Percentiles rank a stretch among this genome's conserved stretches.
phyloP scores from a whole-genome alignment of 129 eudicot genomes.

The Kitagawia praeruptora region DNA sequence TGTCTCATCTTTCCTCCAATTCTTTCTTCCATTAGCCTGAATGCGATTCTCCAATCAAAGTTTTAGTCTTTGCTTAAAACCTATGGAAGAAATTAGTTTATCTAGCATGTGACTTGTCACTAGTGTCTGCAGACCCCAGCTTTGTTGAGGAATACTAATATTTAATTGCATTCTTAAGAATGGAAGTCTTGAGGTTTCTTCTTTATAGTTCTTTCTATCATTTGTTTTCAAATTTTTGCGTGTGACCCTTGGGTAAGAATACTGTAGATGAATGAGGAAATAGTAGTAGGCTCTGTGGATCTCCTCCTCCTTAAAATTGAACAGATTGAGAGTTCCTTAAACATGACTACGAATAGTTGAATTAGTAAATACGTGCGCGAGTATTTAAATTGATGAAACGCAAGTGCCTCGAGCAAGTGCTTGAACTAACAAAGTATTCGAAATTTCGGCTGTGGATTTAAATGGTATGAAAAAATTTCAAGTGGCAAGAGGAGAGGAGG shows the following conservation, averaged over 20 bases:
- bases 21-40: neutral
- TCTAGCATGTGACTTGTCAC: neutral
- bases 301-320: neutral
- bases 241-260: neutral
- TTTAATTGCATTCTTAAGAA: neutral
- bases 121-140: neutral
- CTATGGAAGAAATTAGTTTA: neutral
- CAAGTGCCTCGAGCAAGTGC: no score
- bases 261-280: neutral
- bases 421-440: no score
- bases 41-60: neutral
- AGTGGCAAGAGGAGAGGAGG: neutral
- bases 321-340: no score
- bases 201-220: neutral
- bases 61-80: neutral
- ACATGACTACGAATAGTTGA: no score
- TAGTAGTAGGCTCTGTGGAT: neutral
- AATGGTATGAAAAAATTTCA: neutral
- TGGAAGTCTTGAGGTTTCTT: neutral
- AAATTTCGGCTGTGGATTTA: neutral
- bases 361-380: no score
- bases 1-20: slow-evolving; percentile 2
- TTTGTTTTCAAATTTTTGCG: neutral
- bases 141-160: neutral
- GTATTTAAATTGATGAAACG: no score